A percentile compares a stretch with the other conserved stretches of the same genome.
Conservation (phyloP, 768 basidiomycete genomes). For the Tricholoma sp. region DNA sequence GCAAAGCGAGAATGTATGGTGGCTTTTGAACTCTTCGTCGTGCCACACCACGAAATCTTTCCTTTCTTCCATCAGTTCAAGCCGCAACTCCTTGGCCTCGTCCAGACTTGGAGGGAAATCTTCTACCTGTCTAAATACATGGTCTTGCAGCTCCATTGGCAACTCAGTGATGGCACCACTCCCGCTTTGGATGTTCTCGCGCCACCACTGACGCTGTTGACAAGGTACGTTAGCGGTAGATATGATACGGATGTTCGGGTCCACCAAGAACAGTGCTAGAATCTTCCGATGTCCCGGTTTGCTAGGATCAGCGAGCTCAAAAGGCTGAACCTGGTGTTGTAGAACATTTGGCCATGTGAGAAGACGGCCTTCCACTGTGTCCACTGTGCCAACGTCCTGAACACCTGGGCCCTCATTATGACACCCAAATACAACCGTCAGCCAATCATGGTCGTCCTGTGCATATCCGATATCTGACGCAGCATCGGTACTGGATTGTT, state of each 20-base stretch:
- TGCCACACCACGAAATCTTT: slow-evolving; percentile 16
- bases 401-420: slow-evolving; percentile 1
- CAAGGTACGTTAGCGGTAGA: slow-evolving; percentile 6
- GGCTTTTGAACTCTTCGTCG: slow-evolving; percentile 6
- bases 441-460: slow-evolving; percentile 12
- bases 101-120: slow-evolving; percentile 21
- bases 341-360: slow-evolving; percentile 5
- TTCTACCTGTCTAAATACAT: slow-evolving; percentile 17
- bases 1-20: neutral
- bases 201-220: slow-evolving; percentile 23
- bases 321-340: slow-evolving; percentile 4
- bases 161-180: slow-evolving; percentile 2
- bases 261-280: slow-evolving; percentile 25
- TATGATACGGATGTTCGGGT: slow-evolving; percentile 5
- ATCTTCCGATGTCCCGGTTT: slow-evolving; percentile 37
- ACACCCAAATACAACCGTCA: slow-evolving; percentile 21
- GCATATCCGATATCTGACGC: neutral
- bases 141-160: slow-evolving; percentile 20
- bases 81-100: slow-evolving; percentile 21
- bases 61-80: slow-evolving; percentile 27
- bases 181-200: slow-evolving; percentile 7
- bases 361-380: slow-evolving; percentile 13
- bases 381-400: slow-evolving; percentile 16
- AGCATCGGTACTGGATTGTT: slow-evolving; percentile 5
- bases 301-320: slow-evolving; percentile 8